Evolutionary conservation across 768 basidiomycete species (phyloP).

Genomic region (Pholiota conissans): DNA sequence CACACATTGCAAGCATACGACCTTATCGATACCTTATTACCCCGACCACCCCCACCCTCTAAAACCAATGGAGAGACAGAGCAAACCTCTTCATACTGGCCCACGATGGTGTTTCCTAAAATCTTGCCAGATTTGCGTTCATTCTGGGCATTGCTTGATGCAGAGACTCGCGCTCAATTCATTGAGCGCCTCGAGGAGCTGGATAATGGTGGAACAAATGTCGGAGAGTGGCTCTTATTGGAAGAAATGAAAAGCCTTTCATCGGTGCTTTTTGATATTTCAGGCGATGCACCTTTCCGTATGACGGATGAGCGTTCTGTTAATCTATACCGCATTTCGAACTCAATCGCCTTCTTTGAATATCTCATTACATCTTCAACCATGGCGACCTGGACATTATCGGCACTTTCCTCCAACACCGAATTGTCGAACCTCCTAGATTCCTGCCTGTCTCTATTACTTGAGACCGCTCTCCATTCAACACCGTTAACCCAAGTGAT

Average conservation of each 20-base stretch:
- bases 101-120: conserved; percentile 53
- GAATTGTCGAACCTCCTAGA: conserved; percentile 45
- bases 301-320: conserved; percentile 35
- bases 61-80: conserved; percentile 20
- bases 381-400: conserved; percentile 43
- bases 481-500: conserved; percentile 43
- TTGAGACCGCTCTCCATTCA: conserved; percentile 50
- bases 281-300: neutral
- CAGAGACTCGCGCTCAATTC: conserved; percentile 52
- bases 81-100: conserved; percentile 46
- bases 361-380: conserved; percentile 40
- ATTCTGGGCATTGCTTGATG: conserved; percentile 60
- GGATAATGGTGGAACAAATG: conserved; percentile 54
- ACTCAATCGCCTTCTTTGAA: conserved; percentile 49
- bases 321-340: conserved; percentile 47
- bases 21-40: conserved; percentile 60
- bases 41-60: conserved; percentile 25
- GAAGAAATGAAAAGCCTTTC: conserved; percentile 60
- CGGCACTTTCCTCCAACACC: conserved; percentile 37
- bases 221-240: conserved; percentile 71
- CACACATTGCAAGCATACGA: conserved; percentile 55
- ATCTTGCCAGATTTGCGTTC: conserved; percentile 51
- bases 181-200: conserved; percentile 54
- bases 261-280: conserved; percentile 25
- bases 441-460: conserved; percentile 41